Evolutionary conservation across 2,329 filamentous ascomycete species (phyloP), one percentile per base, ranked within the genome.

Genomic region (Aureobasidium pullulans): DNA sequence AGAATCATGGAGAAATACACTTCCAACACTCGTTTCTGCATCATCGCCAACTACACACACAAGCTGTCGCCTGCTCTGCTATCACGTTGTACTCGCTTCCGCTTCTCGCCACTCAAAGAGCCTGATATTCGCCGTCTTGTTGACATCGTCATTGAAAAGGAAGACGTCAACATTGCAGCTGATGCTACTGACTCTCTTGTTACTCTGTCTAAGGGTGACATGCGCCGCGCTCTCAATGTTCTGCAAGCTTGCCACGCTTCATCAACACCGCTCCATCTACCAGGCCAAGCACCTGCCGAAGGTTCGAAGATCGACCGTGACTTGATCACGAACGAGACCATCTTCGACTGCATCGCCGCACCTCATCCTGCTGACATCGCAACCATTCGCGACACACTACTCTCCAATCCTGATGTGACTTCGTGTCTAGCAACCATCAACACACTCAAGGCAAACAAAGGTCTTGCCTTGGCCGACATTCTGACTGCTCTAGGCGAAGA

Each of bases 1-100:
- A 81, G 94, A 49, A 97, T 99, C 70, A 99, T 99, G 94, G 94
- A 99, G 72, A 96, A 96, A 76, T 99, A 99, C 77, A 99, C 94
- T 0, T 89, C 89, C 62, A 99, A 99, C 76, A 96, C 94, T 2
- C 82, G 94, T 56, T 99, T 99, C 77, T 97, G 93, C 77, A 90
- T 99, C 70, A 97, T 99, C 67, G 94, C 94, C 67, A 99, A 99
- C 76, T 99, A 99, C 75, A 94, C 94, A 32, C 94, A 99, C 78
- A 99, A 99, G 75, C 84, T 99, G 40, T 95, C 90, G 11, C 93
- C 94, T 0, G 94, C 94, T 0, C 79, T 99, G 44, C 79, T 99
- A 57, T 97, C 93, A 50, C 81, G 94, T 67, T 99, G 94, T 75
- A 99, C 94, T 9, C 81, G 94, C 39, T 99, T 99, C 73, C 82